Evolutionary conservation across 2,329 filamentous ascomycete genomes (phyloP).

Genomic region (Nothopassalora personata): DNA sequence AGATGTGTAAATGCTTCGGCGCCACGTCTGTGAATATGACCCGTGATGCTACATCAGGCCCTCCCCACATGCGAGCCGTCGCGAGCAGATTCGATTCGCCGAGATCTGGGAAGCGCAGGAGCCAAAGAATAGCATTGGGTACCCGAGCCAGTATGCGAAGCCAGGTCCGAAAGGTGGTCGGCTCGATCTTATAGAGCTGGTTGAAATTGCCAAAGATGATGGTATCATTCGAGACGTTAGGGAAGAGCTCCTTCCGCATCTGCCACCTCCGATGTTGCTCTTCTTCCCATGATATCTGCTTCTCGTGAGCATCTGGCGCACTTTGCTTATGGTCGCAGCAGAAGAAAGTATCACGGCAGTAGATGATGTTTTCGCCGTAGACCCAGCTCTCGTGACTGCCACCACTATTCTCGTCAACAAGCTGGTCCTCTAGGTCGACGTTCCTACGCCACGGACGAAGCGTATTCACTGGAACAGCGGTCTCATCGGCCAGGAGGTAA

Average conservation of each 20-base stretch:
- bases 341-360: slow-evolving; percentile 91
- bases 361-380: slow-evolving; percentile 95
- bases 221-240: slow-evolving; percentile 69
- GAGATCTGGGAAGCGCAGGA: slow-evolving; percentile 91
- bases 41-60: slow-evolving; percentile 74
- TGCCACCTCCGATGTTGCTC: slow-evolving; percentile 79
- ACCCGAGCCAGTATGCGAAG: slow-evolving; percentile 79
- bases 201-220: slow-evolving; percentile 98
- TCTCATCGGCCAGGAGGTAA: slow-evolving; percentile 86
- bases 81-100: slow-evolving; percentile 79
- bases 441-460: slow-evolving; percentile 75
- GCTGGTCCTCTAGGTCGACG: slow-evolving; percentile 63
- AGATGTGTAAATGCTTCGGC: slow-evolving; percentile 89
- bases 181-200: slow-evolving; percentile 99
- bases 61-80: slow-evolving; percentile 79
- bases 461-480: slow-evolving; percentile 75
- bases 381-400: slow-evolving; percentile 69
- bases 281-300: slow-evolving; percentile 68
- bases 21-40: slow-evolving; percentile 96
- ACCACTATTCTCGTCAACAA: slow-evolving; percentile 60
- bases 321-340: slow-evolving; percentile 96
- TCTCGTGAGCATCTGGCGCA: slow-evolving; percentile 65
- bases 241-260: slow-evolving; percentile 92
- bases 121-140: slow-evolving; percentile 87
- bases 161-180: slow-evolving; percentile 93